Evolutionary conservation across 352 stramenopile species (phyloP), one percentile per base, ranked within the genome.

Genomic region (Phytophthora pinifolia): DNA sequence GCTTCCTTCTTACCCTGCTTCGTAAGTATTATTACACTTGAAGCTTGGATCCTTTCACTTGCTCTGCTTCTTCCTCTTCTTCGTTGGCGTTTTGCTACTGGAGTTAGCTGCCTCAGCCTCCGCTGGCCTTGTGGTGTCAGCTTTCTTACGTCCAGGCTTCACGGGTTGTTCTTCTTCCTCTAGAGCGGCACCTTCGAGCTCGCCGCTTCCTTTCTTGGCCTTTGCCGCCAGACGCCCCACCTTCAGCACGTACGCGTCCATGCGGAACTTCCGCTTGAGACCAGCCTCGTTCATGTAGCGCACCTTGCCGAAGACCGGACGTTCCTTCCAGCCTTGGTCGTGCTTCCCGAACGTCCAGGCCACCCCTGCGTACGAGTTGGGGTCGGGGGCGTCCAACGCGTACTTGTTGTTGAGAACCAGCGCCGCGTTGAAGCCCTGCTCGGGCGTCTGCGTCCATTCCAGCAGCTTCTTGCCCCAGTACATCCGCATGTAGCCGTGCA

Each of bases 391-490:
- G 71, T 99, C 97, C 29, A 99, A 81, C 0, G 89, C 87, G 70
- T 99, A 99, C 74, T 97, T 97, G 76, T 99, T 98, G 81, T 99
- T 99, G 27, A 99, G 88, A 22, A 96, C 94, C 30, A 98, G 81
- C 10, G 92, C 96, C 5, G 79, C 94, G n/a, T 80, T 56, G 20
- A 99, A 92, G 6, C 95, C 97, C 59, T 97, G 78, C 32, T 86
- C 66, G 0, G 96, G 96, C 9, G 83, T 85, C 17, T 70, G 45
- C 1, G 97, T 98, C 97, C 97, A 99, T 68, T 99, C 97, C 13
- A 99, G 74, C 45, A 99, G 96, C 70, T 99, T 99, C 75, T 98
- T 98, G 34, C 89, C 97, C 97, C 97, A 99, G 75, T 99, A 99
- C 97, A 99, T 99, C 45, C 96, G 88, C 83, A 96, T 92, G 67